Percentiles rank a stretch among this genome's conserved stretches.
These are phyloP conservation scores for Vitis hybrid DNA, from an alignment of 177 flowering plant species.

Conservation along the genomic window DNA sequence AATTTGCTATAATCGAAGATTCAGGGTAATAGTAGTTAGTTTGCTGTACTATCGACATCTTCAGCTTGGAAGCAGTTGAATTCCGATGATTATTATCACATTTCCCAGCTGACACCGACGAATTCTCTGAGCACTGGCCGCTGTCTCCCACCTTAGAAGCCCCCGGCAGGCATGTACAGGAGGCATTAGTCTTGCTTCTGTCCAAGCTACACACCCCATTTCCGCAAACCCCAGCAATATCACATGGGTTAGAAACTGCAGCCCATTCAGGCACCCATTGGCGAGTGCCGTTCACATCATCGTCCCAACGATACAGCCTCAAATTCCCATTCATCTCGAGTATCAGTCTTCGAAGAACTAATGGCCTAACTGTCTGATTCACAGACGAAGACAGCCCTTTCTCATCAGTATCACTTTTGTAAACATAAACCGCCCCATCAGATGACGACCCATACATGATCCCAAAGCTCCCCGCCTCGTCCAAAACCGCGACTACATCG, in stretches of 20 bases:
- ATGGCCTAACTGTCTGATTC: slow-evolving; percentile 18
- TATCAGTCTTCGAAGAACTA: slow-evolving; percentile 48
- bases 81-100: slow-evolving; percentile 23
- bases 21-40: slow-evolving; percentile 72
- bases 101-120: slow-evolving; percentile 17
- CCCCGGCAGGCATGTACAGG: slow-evolving; percentile 76
- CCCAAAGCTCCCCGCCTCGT: slow-evolving; percentile 75
- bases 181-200: slow-evolving; percentile 60
- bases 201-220: slow-evolving; percentile 82
- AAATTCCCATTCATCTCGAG: slow-evolving; percentile 81
- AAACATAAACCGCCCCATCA: slow-evolving; percentile 71
- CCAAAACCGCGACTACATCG: slow-evolving; percentile 64
- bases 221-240: slow-evolving; percentile 88
- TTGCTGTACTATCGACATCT: slow-evolving; percentile 49
- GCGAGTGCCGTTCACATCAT: slow-evolving; percentile 68
- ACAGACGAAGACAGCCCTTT: slow-evolving; percentile 32
- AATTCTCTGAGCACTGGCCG: slow-evolving; percentile 33
- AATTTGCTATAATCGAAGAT: slow-evolving; percentile 66
- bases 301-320: slow-evolving; percentile 73
- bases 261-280: slow-evolving; percentile 97
- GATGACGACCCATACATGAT: slow-evolving; percentile 67
- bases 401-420: slow-evolving; percentile 58
- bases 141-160: slow-evolving; percentile 22
- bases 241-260: slow-evolving; percentile 83
- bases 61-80: slow-evolving; percentile 23